These are phyloP conservation scores for Leptomonas pyrrhocoris DNA, from an alignment of 208 protist species.

Conservation along the genomic window DNA sequence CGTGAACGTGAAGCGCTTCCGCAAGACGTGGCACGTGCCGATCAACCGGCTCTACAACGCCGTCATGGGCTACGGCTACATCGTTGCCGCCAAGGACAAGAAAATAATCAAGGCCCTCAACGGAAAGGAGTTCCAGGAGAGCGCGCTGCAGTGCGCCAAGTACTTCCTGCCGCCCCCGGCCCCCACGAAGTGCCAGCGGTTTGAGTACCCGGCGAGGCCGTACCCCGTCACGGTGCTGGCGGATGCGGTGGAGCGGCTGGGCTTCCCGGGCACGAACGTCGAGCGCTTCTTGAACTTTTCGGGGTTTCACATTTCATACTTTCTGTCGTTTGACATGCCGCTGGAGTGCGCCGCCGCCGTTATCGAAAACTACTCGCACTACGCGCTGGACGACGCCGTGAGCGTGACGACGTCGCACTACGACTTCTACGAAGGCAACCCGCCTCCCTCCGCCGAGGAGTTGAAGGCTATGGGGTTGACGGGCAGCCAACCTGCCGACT, in stretches of 20 bases:
- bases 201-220: conserved; percentile 83
- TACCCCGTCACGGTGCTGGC: conserved; percentile 90
- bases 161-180: conserved; percentile 71
- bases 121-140: conserved; percentile 55
- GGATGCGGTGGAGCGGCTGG: conserved; percentile 78
- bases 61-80: conserved; percentile 91
- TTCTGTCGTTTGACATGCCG: conserved; percentile 81
- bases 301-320: conserved; percentile 90
- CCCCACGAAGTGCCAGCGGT: conserved; percentile 47
- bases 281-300: conserved; percentile 85
- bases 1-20: conserved; percentile 90
- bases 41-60: conserved; percentile 78
- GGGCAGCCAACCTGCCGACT: conserved; percentile 21
- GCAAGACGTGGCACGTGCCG: conserved; percentile 89
- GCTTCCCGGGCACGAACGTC: conserved; percentile 68
- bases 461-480: conserved; percentile 8
- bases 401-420: conserved; percentile 68
- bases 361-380: conserved; percentile 83
- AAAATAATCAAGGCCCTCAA: conserved; percentile 72
- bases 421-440: conserved; percentile 54
- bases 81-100: conserved; percentile 73
- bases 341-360: conserved; percentile 70
- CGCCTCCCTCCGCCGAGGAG: conserved; percentile 28
- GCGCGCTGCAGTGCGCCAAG: conserved; percentile 54
- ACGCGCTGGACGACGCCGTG: conserved; percentile 68